Evolutionary conservation across 768 basidiomycete genomes (phyloP), one percentile per base, ranked within the genome.

Genomic region (Lyophyllum shimeji): DNA sequence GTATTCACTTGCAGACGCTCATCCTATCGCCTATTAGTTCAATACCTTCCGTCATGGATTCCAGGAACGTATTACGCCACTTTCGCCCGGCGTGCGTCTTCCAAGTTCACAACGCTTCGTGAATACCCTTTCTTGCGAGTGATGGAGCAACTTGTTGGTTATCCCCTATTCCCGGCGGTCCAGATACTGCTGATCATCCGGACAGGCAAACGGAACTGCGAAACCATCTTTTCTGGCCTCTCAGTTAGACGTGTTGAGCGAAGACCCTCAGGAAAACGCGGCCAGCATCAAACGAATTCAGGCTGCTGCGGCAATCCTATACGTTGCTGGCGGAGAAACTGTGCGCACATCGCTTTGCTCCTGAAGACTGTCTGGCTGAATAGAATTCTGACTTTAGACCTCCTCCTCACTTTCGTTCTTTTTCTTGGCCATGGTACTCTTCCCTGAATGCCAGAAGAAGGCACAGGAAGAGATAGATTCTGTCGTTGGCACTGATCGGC

Each of bases 391-490:
- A 67, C 24, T n/a, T 15, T 29, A 67, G 65, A 65, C 62, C 12
- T 24, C 53, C 18, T 56, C 62, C 23, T 55, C 60, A 11, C 23
- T 64, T 24, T 24, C 61, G 12, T 58, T 59, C 18, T 72, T 72
- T 56, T 21, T 74, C 11, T 55, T 70, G 7, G 68, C 69, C 1
- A 70, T 71, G 71, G 59, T 69, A 0, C 58, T 69, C 8, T 56
- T 67, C 47, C 72, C 73, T 1, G 65, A 71, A 42, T 59, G 48
- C 17, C 71, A 72, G 50, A 40, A 24, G 25, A 65, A 61, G 49
- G 71, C 67, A 5, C 72, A 70, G 43, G 59, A 60, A 43, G 72
- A 74, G 53, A 55, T 72, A 27, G 67, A 71, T 48, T 42, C 53
- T 6, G 63, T 69, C 21, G 43, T 70, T n/a, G 68, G 71, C 13